Conservation (phyloP, 192 early-diverging fungal genomes). For the Podila verticillata region DNA sequence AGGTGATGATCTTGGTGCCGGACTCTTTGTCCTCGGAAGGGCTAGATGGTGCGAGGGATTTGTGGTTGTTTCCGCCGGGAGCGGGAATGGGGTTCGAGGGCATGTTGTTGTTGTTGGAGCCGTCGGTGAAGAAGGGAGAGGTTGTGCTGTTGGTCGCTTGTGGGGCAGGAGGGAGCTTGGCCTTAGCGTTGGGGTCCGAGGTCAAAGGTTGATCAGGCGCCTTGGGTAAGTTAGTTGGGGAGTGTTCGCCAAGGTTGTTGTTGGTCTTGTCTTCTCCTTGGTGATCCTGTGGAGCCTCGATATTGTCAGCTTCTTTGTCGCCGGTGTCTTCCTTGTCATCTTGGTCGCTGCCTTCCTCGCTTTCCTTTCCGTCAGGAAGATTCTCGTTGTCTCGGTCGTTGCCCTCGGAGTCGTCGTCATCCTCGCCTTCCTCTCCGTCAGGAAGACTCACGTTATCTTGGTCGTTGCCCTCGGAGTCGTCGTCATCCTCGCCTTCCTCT, state of each 20-base stretch:
- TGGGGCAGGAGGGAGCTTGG: not conserved
- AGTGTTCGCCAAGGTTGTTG: not conserved
- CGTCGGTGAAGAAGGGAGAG: not conserved
- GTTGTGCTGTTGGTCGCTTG: not conserved
- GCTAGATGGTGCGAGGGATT: not conserved
- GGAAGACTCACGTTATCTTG: too few relatives aligned
- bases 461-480: not conserved
- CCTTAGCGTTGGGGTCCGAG: too few relatives aligned
- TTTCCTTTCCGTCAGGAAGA: not conserved
- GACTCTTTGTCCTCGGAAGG: not conserved
- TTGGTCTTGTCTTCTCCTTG: not conserved
- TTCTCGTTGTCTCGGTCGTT: not conserved
- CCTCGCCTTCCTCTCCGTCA: not conserved
- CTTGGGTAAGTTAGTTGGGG: not conserved
- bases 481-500: not conserved
- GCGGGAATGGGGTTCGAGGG: not conserved
- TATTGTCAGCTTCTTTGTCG: too few relatives aligned
- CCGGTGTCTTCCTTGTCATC: not conserved
- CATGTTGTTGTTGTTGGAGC: not conserved
- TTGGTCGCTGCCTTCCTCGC: not conserved
- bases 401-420: not conserved
- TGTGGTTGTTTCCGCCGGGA: not conserved
- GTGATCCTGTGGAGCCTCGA: not conserved
- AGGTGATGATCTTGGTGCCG: constrained; percentile 10
- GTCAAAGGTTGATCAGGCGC: not conserved